A percentile compares a stretch with the other conserved stretches of the same genome.
Evolutionary conservation across 164 flowering plant genomes (phyloP).

Genomic region (Vitis labrusca): DNA sequence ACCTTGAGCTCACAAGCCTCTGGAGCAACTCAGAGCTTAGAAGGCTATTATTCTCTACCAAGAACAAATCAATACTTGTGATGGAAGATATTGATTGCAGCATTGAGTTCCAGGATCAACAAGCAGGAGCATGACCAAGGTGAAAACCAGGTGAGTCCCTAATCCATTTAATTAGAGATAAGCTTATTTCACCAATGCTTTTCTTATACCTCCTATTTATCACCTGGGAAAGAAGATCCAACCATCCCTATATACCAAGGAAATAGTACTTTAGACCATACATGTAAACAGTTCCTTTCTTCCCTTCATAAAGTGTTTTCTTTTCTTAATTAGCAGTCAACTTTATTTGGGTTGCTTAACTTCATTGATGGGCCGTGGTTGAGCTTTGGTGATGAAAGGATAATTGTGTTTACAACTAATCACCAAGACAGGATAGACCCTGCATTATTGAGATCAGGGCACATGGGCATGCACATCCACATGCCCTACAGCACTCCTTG

Average conservation of each 20-base stretch:
- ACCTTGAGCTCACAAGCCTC: neutral
- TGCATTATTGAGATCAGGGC: slow-evolving; percentile 27
- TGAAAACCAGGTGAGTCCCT: slow-evolving; percentile 14
- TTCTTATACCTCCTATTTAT: too few species aligned
- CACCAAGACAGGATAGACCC: slow-evolving; percentile 25
- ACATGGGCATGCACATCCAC: slow-evolving; percentile 30
- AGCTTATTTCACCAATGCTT: neutral
- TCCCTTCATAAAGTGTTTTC: neutral
- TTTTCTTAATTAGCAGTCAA: slow-evolving; percentile 5
- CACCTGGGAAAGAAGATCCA: too few species aligned
- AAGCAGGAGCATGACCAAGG: neutral
- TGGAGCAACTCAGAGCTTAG: slow-evolving; percentile 5
- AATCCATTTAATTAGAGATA: too few species aligned
- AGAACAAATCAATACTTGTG: slow-evolving; percentile 23
- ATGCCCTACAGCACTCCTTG: slow-evolving; percentile 22
- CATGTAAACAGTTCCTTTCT: neutral
- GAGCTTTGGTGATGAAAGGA: slow-evolving; percentile 32
- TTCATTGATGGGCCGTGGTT: slow-evolving; percentile 32
- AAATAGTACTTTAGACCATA: too few species aligned
- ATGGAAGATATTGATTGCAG: slow-evolving; percentile 33
- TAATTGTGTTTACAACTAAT: slow-evolving; percentile 27
- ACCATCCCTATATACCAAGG: too few species aligned
- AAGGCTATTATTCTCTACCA: slow-evolving; percentile 5
- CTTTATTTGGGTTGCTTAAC: slow-evolving; percentile 23
- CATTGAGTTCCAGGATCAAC: slow-evolving; percentile 15